phyloP scores from a whole-genome alignment of 1,284 basidiomycete genomes.

The Vanrija sp. region DNA sequence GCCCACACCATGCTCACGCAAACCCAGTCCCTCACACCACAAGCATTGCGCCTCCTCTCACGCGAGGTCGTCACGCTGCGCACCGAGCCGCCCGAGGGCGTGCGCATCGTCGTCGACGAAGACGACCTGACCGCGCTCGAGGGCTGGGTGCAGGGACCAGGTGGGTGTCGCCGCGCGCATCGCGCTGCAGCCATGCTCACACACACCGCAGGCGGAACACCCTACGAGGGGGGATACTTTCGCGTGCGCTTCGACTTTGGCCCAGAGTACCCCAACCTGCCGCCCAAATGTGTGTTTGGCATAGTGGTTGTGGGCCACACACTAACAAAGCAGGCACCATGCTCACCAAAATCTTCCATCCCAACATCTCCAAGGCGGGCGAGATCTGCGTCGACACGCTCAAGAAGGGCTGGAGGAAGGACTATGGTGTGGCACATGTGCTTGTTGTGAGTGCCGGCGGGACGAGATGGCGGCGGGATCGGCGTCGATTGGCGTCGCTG shows the following conservation, averaged over 20 bases:
- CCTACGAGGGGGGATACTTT: conserved; percentile 89
- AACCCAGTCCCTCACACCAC: conserved; percentile 51
- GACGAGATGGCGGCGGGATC: neutral
- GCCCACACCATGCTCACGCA: too few relatives aligned
- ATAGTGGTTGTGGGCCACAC: neutral
- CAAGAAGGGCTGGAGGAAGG: conserved; percentile 92
- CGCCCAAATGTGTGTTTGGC: conserved; percentile 74
- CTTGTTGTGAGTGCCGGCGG: conserved; percentile 55
- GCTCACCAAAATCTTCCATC: conserved; percentile 91
- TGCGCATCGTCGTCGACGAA: conserved; percentile 71
- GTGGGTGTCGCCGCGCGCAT: conserved; percentile 17
- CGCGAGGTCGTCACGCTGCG: conserved; percentile 75
- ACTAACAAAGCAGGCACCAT: conserved; percentile 64
- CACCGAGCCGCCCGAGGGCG: conserved; percentile 78
- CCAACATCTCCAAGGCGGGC: conserved; percentile 81
- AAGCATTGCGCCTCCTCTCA: conserved; percentile 58
- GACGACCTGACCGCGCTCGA: conserved; percentile 58
- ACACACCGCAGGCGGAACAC: conserved; percentile 66
- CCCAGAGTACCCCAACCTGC: conserved; percentile 82
- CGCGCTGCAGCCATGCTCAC: neutral
- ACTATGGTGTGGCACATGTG: conserved; percentile 87
- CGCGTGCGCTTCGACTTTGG: conserved; percentile 75
- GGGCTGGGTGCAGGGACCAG: conserved; percentile 47
- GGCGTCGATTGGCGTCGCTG: neutral
- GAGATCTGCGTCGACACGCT: conserved; percentile 97